These are phyloP conservation scores for Entrophospora sp. DNA, from an alignment of 192 early-diverging fungal species.

Conservation along the genomic window DNA sequence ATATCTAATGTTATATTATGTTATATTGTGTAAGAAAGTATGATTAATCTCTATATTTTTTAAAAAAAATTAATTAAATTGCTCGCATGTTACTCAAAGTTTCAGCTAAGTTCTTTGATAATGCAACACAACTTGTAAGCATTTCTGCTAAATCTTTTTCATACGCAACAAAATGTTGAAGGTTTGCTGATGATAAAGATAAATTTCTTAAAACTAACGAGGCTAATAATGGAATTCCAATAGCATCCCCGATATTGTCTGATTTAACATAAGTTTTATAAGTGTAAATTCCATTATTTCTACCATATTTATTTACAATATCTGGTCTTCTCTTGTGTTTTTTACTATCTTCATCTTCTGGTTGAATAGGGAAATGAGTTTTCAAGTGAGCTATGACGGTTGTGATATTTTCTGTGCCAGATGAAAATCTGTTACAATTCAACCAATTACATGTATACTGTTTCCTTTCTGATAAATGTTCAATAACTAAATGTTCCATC, in stretches of 20 bases:
- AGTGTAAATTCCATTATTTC: slow-evolving; percentile 18
- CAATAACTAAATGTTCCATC: slow-evolving; percentile 39
- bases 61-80: no score
- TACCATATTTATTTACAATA: slow-evolving; percentile 26
- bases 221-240: slow-evolving; percentile 49
- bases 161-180: slow-evolving; percentile 40
- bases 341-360: slow-evolving; percentile 22
- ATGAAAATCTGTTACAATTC: slow-evolving; percentile 34
- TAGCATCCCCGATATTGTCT: slow-evolving; percentile 25
- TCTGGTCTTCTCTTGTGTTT: slow-evolving; percentile 16
- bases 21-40: no score
- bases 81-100: slow-evolving; percentile 15
- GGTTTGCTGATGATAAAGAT: slow-evolving; percentile 32
- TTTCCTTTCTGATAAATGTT: slow-evolving; percentile 32
- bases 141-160: slow-evolving; percentile 39
- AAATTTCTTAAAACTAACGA: slow-evolving; percentile 46
- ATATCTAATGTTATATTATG: no score
- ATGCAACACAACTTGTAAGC: slow-evolving; percentile 29
- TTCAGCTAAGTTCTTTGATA: slow-evolving; percentile 17
- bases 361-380: slow-evolving; percentile 40
- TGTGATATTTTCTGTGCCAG: slow-evolving; percentile 24
- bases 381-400: slow-evolving; percentile 39
- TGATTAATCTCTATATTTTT: no score
- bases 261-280: slow-evolving; percentile 35
- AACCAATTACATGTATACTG: slow-evolving; percentile 43